Base-by-base conservation (phyloP, 1,139 yeast species). In the Blastobotrys petasosporus region DNA sequence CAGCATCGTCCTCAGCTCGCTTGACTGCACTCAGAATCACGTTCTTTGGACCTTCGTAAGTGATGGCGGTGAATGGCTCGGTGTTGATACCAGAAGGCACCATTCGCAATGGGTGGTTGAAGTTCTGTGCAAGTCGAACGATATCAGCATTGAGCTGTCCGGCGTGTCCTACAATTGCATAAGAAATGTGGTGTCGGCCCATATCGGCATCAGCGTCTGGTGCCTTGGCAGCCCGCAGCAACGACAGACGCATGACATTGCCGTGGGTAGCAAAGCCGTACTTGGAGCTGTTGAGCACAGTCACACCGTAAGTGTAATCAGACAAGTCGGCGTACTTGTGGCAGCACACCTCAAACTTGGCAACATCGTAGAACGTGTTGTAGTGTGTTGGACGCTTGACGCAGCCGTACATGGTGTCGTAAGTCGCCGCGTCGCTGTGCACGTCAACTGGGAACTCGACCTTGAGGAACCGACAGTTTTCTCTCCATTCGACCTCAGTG, bases 251-350 rank as follows among this genome's bases (percentile, higher is more conserved):
- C 79, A 90, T 85, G 59, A 80, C 68, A 57, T 86, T 85, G 13
- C 97, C 97, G 60, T 87, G 96, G n/a, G 88, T 80, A 1, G 95
- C 76, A 54, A 87, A 94, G 10, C 97, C 97, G 58, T 87, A 92
- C 66, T 92, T 92, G 61, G 82, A 76, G 65, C 86, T 82, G 64
- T 90, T 90, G 59, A 92, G 65, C 13, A 92, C 69, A 0, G 94
- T 76, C 13, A 88, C 95, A 59, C 97, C 97, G 59, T 86, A 88
- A 52, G 77, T 78, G 63, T 70, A 77, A 57, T 87, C 97, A 31
- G 94, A 83, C 59, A 85, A 80, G 62, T 92, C 97, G 62, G 94
- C 88, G 67, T 85, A 92, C 63, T 86, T 86, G 66, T 92, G 97
- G 60, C 85, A 88, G 58, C 96, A 86, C 15, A 88, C 96, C 66